phyloP scores from a whole-genome alignment of 2,329 filamentous ascomycete genomes.

The Diaporthe eres region DNA sequence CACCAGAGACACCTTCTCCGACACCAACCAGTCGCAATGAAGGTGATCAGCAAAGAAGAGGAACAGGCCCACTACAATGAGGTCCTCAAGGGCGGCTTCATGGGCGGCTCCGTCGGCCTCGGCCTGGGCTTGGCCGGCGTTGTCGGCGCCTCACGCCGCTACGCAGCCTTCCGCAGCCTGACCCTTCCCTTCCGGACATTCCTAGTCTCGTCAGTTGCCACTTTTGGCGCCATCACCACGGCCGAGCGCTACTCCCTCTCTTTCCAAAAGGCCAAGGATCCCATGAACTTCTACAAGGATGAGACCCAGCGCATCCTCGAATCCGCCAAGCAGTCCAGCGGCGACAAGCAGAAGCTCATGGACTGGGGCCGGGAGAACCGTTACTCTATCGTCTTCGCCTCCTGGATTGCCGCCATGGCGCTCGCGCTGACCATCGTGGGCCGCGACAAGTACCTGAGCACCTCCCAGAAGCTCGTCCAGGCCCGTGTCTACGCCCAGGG shows the following conservation, averaged over 20 bases:
- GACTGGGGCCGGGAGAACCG: conserved; percentile 85
- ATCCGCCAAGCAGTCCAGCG: conserved; percentile 66
- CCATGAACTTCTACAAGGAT: conserved; percentile 76
- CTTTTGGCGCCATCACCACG: conserved; percentile 89
- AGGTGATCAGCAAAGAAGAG: conserved; percentile 95
- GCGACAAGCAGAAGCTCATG: conserved; percentile 70
- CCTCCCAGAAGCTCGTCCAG: conserved; percentile 91
- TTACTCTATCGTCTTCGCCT: conserved; percentile 86
- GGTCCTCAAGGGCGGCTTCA: conserved; percentile 83
- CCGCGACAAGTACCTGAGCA: conserved; percentile 80
- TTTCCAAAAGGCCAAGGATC: conserved; percentile 80
- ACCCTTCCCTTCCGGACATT: conserved; percentile 93
- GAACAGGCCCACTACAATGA: conserved; percentile 86
- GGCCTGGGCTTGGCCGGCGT: conserved; percentile 78
- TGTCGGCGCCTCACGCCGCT: conserved; percentile 77
- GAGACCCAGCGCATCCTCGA: conserved; percentile 69
- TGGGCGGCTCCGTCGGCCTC: conserved; percentile 80
- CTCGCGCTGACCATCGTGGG: conserved; percentile 82
- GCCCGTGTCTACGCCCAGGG: conserved; percentile 95
- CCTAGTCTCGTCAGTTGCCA: conserved; percentile 84
- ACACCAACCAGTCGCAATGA: conserved; percentile 73
- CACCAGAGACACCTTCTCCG: neutral
- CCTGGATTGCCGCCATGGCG: conserved; percentile 86
- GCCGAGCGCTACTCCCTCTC: conserved; percentile 78
- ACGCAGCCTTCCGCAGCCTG: conserved; percentile 80